These are phyloP conservation scores for Coemansia sp. DNA, from an alignment of 192 early-diverging fungal species.

Conservation along the genomic window DNA sequence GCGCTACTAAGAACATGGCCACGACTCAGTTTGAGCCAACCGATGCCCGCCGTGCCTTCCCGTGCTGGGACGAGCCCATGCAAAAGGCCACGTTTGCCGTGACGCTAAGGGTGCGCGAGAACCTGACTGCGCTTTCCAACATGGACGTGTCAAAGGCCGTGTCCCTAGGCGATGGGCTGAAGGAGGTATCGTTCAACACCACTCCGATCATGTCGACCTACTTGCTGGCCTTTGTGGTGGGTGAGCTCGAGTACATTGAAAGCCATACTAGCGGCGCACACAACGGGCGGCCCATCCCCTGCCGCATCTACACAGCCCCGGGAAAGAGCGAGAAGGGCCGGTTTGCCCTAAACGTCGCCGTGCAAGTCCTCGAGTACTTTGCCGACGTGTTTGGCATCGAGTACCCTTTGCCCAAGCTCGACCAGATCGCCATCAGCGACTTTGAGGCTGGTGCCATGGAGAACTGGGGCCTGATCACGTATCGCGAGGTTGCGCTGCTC, in stretches of 20 bases:
- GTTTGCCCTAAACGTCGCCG: constrained; percentile 80
- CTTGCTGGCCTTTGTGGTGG: constrained; percentile 88
- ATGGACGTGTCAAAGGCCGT: constrained; percentile 64
- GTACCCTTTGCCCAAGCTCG: constrained; percentile 92
- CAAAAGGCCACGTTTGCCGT: constrained; percentile 95
- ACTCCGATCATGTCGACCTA: constrained; percentile 97
- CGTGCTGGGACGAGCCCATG: constrained; percentile 97
- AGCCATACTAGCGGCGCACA: constrained; percentile 63
- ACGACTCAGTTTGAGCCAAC: constrained; percentile 96
- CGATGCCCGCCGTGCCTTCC: constrained; percentile 86
- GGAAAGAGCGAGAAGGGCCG: constrained; percentile 78
- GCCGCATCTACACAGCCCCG: constrained; percentile 83
- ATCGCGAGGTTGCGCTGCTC: constrained; percentile 80
- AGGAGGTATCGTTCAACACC: constrained; percentile 83
- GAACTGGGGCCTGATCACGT: constrained; percentile 97
- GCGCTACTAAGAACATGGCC: constrained; percentile 69
- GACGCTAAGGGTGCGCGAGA: constrained; percentile 73
- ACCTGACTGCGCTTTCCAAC: constrained; percentile 87
- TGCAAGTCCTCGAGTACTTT: constrained; percentile 77
- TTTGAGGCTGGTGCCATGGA: constrained; percentile 93
- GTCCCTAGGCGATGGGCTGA: constrained; percentile 52
- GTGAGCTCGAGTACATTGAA: constrained; percentile 93
- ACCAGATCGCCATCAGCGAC: constrained; percentile 89
- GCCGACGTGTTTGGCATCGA: constrained; percentile 82
- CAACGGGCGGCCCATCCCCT: constrained; percentile 70